Conservation (phyloP, 495 filamentous ascomycete genomes). For the Hypomontagnella monticulosa region DNA sequence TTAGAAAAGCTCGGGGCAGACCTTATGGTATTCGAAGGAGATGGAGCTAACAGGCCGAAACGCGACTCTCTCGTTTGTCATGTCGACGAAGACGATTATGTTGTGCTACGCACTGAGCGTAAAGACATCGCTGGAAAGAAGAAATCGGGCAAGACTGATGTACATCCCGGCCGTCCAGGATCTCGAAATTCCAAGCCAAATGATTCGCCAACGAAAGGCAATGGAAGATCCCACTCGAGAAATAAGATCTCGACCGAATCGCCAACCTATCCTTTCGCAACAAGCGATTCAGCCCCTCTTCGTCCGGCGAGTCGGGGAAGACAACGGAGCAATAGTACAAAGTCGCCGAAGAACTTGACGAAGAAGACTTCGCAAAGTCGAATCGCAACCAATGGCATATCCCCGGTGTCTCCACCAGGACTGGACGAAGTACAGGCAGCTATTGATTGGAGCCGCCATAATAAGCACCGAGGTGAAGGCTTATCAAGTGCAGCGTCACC, state of each 20-base stretch:
- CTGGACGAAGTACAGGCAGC: not conserved
- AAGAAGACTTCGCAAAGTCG: conserved; percentile 13
- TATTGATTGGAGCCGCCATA: conserved; percentile 7
- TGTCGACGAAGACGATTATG: conserved; percentile 37
- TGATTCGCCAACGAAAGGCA: conserved; percentile 2
- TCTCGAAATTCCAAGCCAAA: conserved; percentile 17
- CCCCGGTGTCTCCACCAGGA: not conserved
- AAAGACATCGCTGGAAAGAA: conserved; percentile 22
- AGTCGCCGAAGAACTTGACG: conserved; percentile 9
- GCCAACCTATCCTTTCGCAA: conserved; percentile 1
- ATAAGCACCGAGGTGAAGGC: conserved; percentile 9
- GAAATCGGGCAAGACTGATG: conserved; percentile 5
- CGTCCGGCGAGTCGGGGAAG: conserved; percentile 31
- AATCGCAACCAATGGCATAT: conserved; percentile 6
- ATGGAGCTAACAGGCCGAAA: conserved; percentile 17
- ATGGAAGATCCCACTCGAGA: conserved; percentile 25
- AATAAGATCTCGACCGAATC: conserved; percentile 15
- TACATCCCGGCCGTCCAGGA: conserved; percentile 3
- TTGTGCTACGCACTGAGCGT: conserved; percentile 14
- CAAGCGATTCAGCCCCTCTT: not conserved
- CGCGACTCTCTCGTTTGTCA: conserved; percentile 38
- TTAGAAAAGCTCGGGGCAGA: conserved; percentile 37
- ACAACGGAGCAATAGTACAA: conserved; percentile 16
- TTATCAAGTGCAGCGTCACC: not conserved
- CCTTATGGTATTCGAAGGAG: conserved; percentile 38